These are phyloP conservation scores for Rhizoclosmatium sp. DNA, from an alignment of 192 early-diverging fungal genomes.

Conservation along the genomic window DNA sequence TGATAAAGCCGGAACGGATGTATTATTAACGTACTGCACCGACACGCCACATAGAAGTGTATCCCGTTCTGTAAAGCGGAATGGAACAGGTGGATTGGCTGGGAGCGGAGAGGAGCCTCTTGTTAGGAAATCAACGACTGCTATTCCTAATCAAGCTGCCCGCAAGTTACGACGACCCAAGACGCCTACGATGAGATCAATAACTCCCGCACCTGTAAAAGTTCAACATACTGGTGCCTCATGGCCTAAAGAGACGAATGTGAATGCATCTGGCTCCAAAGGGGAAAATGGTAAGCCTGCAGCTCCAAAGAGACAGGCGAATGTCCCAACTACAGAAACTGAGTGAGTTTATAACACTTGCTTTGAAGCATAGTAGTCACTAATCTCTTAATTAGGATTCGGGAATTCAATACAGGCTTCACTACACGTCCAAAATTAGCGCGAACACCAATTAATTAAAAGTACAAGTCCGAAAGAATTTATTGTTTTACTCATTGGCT, in stretches of 20 bases:
- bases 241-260: slow-evolving; percentile 23
- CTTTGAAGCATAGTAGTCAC: no score
- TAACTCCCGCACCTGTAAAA: slow-evolving; percentile 6
- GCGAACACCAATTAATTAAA: slow-evolving; percentile 50
- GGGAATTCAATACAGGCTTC: slow-evolving; percentile 57
- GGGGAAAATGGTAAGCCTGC: background rate
- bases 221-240: background rate
- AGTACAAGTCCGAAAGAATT: background rate
- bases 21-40: slow-evolving; percentile 6
- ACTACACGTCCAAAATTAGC: slow-evolving; percentile 54
- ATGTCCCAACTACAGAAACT: slow-evolving; percentile 25
- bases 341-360: slow-evolving; percentile 27
- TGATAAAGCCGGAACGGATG: slow-evolving; percentile 19
- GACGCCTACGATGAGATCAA: slow-evolving; percentile 22
- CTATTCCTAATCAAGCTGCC: background rate
- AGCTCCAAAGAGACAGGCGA: background rate
- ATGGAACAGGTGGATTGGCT: slow-evolving; percentile 10
- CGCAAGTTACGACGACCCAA: slow-evolving; percentile 18
- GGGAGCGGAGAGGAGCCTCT: background rate
- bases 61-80: background rate
- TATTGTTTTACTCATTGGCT: slow-evolving; percentile 1
- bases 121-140: background rate
- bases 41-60: background rate
- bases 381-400: slow-evolving; percentile 28
- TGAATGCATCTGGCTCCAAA: background rate